Conservation (phyloP, 2,329 filamentous ascomycete genomes). For the Acrocalymma vagum region DNA sequence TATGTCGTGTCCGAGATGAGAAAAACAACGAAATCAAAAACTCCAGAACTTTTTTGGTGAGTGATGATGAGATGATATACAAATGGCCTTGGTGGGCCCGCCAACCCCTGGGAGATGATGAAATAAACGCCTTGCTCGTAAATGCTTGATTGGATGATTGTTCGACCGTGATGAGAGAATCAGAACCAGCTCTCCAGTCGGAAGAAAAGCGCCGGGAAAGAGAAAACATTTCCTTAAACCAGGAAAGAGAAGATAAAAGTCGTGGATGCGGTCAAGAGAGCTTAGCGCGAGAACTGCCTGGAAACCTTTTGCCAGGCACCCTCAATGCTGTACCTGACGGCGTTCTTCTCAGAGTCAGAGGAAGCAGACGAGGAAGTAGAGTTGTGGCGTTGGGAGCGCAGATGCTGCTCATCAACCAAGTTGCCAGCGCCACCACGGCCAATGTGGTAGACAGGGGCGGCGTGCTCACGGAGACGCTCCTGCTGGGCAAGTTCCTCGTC, state of each 20-base stretch:
- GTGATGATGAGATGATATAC: constrained; percentile 14
- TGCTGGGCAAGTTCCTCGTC: constrained; percentile 71
- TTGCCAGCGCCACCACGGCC: constrained; percentile 70
- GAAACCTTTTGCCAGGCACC: constrained; percentile 45
- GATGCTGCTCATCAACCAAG: constrained; percentile 51
- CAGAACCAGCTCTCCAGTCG: constrained; percentile 48
- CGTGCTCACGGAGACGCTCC: constrained; percentile 60
- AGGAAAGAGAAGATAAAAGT: constrained; percentile 13
- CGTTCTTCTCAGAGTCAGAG: constrained; percentile 35
- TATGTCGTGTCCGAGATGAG: constrained; percentile 8
- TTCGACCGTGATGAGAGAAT: constrained; percentile 48
- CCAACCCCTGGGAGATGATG: constrained; percentile 17
- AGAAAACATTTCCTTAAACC: constrained; percentile 10
- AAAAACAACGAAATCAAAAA: constrained; percentile 9
- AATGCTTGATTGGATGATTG: constrained; percentile 23
- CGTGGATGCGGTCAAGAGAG: background rate
- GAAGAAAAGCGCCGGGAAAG: constrained; percentile 5
- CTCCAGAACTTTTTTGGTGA: constrained; percentile 27
- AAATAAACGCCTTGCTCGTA: constrained; percentile 34
- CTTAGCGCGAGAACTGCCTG: constrained; percentile 41
- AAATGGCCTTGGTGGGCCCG: background rate
- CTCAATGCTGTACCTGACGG: constrained; percentile 44
- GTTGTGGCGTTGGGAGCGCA: constrained; percentile 34
- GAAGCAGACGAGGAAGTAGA: constrained; percentile 37
- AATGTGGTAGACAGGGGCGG: constrained; percentile 70